Conservation (phyloP, 2,329 filamentous ascomycete species). For the Stachybotrys chartarum region DNA sequence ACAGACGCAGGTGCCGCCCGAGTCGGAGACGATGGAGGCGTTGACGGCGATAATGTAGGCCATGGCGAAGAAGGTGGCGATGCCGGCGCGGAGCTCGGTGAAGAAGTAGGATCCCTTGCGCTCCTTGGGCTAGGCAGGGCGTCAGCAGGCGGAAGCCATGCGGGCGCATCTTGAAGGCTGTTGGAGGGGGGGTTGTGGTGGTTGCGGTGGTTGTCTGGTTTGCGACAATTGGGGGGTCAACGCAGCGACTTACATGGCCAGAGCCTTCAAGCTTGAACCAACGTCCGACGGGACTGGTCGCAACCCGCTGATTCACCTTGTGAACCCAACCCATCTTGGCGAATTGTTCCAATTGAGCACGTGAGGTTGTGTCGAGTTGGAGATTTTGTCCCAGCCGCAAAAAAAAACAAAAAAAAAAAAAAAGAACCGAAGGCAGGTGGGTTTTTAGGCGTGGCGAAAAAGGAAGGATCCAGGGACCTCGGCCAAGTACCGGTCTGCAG, state of each 20-base stretch:
- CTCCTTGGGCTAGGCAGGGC: constrained; percentile 49
- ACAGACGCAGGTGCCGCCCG: constrained; percentile 72
- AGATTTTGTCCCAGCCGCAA: background rate
- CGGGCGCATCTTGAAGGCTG: background rate
- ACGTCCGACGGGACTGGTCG: constrained; percentile 56
- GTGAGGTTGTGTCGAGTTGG: background rate
- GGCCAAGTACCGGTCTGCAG: too few relatives aligned
- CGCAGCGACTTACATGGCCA: constrained; percentile 59
- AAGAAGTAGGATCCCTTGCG: constrained; percentile 71
- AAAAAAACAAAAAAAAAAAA: background rate
- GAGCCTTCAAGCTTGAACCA: constrained; percentile 78
- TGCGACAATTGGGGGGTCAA: background rate
- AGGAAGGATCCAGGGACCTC: too few relatives aligned
- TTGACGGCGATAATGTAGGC: constrained; percentile 49
- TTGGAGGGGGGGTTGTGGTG: background rate
- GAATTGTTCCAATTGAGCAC: background rate
- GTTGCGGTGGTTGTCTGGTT: background rate
- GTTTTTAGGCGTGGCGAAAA: background rate
- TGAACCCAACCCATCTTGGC: constrained; percentile 41
- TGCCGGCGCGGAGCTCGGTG: constrained; percentile 75
- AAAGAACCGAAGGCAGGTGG: background rate
- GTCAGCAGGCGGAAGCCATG: background rate
- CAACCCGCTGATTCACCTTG: constrained; percentile 49
- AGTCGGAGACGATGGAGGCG: constrained; percentile 49
- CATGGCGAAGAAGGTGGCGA: constrained; percentile 71